phyloP scores from a whole-genome alignment of 2,329 filamentous ascomycete genomes.

The Anisogramma anomala region DNA sequence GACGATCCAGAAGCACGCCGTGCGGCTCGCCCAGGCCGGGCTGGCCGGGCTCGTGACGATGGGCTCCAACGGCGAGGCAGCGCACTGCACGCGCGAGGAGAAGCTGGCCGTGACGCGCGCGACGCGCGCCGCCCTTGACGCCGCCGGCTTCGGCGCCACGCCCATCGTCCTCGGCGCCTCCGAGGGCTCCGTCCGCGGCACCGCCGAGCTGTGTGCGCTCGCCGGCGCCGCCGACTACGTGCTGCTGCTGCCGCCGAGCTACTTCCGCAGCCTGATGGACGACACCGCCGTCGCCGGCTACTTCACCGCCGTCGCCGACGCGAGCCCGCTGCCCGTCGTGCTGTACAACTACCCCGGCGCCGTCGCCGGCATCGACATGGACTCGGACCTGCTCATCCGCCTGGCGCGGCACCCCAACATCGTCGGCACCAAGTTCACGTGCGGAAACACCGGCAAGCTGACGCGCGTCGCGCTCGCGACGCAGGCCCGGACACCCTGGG shows the following conservation, averaged over 20 bases:
- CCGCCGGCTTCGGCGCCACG: constrained; percentile 62
- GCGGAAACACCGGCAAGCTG: constrained; percentile 80
- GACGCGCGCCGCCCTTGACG: constrained; percentile 71
- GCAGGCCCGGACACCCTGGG: constrained; percentile 54
- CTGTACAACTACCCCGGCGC: constrained; percentile 89
- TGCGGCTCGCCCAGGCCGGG: constrained; percentile 64
- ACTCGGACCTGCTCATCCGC: constrained; percentile 73
- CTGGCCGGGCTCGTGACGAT: constrained; percentile 74
- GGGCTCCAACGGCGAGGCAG: constrained; percentile 85
- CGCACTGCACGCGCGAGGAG: constrained; percentile 70
- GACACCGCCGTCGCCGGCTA: constrained; percentile 63
- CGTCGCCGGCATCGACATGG: constrained; percentile 78
- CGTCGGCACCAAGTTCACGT: constrained; percentile 83
- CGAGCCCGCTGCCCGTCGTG: constrained; percentile 63
- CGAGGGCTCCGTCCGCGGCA: constrained; percentile 70
- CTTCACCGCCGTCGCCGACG: constrained; percentile 64
- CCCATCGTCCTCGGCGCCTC: constrained; percentile 75
- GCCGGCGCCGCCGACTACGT: constrained; percentile 61
- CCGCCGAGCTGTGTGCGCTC: constrained; percentile 61
- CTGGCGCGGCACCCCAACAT: constrained; percentile 75
- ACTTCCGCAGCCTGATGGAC: constrained; percentile 69
- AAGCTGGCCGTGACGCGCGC: constrained; percentile 64
- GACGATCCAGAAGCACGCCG: constrained; percentile 67
- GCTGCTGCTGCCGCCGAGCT: constrained; percentile 68
- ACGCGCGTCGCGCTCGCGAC: constrained; percentile 67